Conservation (phyloP, 106 monocot species). For the Iris macrosiphon region DNA sequence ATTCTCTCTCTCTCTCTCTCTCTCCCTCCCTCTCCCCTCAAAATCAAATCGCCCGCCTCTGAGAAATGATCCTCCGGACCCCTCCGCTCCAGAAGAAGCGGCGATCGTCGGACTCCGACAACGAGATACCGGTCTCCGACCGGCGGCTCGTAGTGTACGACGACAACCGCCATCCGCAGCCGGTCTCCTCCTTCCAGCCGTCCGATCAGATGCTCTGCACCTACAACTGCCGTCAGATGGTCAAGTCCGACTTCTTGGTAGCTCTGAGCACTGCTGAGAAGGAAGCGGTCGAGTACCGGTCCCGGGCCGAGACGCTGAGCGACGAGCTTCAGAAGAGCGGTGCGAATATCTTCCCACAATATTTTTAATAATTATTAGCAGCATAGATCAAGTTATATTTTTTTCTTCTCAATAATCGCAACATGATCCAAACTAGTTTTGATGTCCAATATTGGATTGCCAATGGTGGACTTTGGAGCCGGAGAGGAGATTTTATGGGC, state of each 20-base stretch:
- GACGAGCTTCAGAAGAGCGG: constrained; percentile 37
- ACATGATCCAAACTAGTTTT: not conserved
- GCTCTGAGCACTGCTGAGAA: constrained; percentile 48
- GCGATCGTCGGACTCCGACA: constrained; percentile 9
- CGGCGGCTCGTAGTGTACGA: constrained; percentile 69
- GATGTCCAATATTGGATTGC: too few relatives aligned
- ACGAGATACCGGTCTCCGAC: constrained; percentile 58
- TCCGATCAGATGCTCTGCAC: constrained; percentile 65
- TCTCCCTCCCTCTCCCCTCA: too few relatives aligned
- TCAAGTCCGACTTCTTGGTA: constrained; percentile 67
- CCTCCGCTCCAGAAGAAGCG: constrained; percentile 55
- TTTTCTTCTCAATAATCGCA: not conserved
- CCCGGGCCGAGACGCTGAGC: constrained; percentile 29
- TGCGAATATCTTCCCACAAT: constrained; percentile 6
- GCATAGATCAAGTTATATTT: not conserved
- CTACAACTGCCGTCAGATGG: constrained; percentile 97
- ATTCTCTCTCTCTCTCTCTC: too few relatives aligned
- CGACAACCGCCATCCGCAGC: constrained; percentile 18
- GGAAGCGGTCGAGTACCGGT: constrained; percentile 38
- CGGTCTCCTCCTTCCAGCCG: constrained; percentile 20
- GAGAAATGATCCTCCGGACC: constrained; percentile 51
- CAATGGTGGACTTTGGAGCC: too few relatives aligned
- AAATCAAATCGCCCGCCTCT: too few relatives aligned
- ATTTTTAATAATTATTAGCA: not conserved
- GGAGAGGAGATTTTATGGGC: too few relatives aligned